Base-by-base conservation (phyloP, 257 asterid species). In the Fraxinus cuspidata region DNA sequence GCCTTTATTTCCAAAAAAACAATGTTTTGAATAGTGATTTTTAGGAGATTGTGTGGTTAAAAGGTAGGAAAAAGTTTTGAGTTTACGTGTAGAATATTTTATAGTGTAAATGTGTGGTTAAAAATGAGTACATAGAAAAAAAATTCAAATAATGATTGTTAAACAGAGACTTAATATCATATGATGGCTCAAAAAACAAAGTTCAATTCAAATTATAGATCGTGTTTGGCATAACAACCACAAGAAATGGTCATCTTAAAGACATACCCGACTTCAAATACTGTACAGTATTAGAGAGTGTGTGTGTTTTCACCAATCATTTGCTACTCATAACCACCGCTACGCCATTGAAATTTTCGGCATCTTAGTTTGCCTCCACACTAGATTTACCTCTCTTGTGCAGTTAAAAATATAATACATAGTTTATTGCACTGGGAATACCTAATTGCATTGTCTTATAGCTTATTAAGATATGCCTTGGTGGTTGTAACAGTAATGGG, bases 161-260 rank as follows among this genome's bases (percentile, higher is more conserved):
- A 32, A 4, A 32, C 35, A 32, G 6, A 6, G 32, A 6, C 35
- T 32, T 21, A 51, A 19, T 53, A 23, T 2, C 4, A 6, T 2
- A 23, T 21, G 15, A 21, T 60, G 67, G 29, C 32, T 23, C 16
- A 8, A 60, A 60, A 60, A 60, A 23, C 9, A 60, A 60, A 60
- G 67, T 3, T 60, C 67, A 21, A 11, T 23, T 60, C 67, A 60
- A 23, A 8, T 60, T 21, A 60, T 60, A 60, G 67, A 11, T 9
- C 67, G 9, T 23, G 67, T 23, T 60, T 60, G 32, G 67, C 67
- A 23, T 60, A 6, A 23, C 6, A 60, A 23, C 66, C 66, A 71
- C 72, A 44, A 38, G 71, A 15, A 4, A 56, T 70, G 38, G 74
- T 16, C 42, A 77, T 56, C 28, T 7, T 16, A 53, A 70, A 70